Evolutionary conservation across 2,329 filamentous ascomycete genomes (phyloP), one percentile per base, ranked within the genome.

Genomic region (Aureobasidium lini): DNA sequence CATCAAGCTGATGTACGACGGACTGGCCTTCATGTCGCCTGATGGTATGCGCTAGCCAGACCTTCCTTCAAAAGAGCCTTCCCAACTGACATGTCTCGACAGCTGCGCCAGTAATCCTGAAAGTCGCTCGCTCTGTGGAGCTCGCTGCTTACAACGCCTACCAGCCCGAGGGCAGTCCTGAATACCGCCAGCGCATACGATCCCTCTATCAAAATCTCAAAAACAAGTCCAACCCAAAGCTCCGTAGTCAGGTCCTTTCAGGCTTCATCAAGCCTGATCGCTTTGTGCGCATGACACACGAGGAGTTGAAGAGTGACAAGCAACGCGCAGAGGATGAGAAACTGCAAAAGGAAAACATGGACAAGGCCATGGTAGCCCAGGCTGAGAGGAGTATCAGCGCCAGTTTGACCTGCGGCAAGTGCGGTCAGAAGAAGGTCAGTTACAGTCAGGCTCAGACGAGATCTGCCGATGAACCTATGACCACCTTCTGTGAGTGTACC

Each of bases 381-480:
- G 88, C 85, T 16, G 88, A 96, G 76, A 94, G 91, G 81, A 92
- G 88, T 71, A 90, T 96, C 76, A 91, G 87, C 71, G 87, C 88
- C 71, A 89, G 87, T 60, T 81, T 97, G 69, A 87, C 90, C 75
- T 99, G 94, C 77, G 84, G 90, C 70, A 92, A 91, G 74, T 99
- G 94, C 76, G 89, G 89, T 68, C 82, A 95, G 81, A 92, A 89
- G 79, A 92, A 90, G 80, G 94, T 97, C 70, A 91, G 88, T 74
- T 99, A 99, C 76, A 90, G 85, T 50, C 94, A 99, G 77, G 94
- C 94, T 4, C 94, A 99, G 80, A 99, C 94, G 15, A 83, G 94
- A 64, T 89, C 85, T 77, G 94, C 94, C 65, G 94, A 99, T 82
- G 94, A 97, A 77, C 93, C 93, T 65, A 80, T 81, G 77, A 81